Percentiles rank a stretch among this genome's conserved stretches.
These are phyloP conservation scores for Paramyrothecium sp. DNA, from an alignment of 2,329 filamentous ascomycete genomes.

Conservation along the genomic window DNA sequence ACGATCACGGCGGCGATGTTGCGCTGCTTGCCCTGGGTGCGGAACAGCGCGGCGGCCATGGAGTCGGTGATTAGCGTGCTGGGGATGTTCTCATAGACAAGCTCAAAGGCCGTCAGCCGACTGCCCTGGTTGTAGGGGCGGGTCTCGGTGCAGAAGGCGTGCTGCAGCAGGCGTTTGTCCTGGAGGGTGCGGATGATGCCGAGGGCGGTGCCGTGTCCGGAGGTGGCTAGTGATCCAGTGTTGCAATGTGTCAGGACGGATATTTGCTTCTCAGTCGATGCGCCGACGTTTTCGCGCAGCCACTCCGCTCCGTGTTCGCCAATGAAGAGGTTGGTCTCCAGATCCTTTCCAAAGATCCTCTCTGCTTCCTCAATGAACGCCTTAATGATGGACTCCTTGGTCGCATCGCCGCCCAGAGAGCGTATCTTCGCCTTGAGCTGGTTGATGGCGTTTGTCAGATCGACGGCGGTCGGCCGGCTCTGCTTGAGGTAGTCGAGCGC, in stretches of 20 bases:
- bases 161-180: slow-evolving; percentile 62
- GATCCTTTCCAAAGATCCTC: slow-evolving; percentile 81
- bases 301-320: slow-evolving; percentile 81
- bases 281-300: slow-evolving; percentile 62
- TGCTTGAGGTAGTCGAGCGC: slow-evolving; percentile 84
- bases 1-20: slow-evolving; percentile 87
- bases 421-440: slow-evolving; percentile 70
- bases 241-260: slow-evolving; percentile 98
- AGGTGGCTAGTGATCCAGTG: slow-evolving; percentile 93
- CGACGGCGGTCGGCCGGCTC: slow-evolving; percentile 91
- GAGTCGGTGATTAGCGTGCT: slow-evolving; percentile 92
- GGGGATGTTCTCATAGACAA: slow-evolving; percentile 91
- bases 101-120: slow-evolving; percentile 89
- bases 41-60: slow-evolving; percentile 88
- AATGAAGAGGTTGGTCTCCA: slow-evolving; percentile 83
- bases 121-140: slow-evolving; percentile 98
- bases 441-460: slow-evolving; percentile 83
- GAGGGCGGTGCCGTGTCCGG: slow-evolving; percentile 94
- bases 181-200: slow-evolving; percentile 88
- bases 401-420: slow-evolving; percentile 39
- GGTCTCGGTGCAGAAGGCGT: slow-evolving; percentile 95
- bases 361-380: slow-evolving; percentile 81
- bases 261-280: slow-evolving; percentile 48
- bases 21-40: slow-evolving; percentile 56
- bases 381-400: slow-evolving; percentile 54